Evolutionary conservation across 371 early-diverging fungal genomes (phyloP).

Genomic region (Zancudomyces culisetae): DNA sequence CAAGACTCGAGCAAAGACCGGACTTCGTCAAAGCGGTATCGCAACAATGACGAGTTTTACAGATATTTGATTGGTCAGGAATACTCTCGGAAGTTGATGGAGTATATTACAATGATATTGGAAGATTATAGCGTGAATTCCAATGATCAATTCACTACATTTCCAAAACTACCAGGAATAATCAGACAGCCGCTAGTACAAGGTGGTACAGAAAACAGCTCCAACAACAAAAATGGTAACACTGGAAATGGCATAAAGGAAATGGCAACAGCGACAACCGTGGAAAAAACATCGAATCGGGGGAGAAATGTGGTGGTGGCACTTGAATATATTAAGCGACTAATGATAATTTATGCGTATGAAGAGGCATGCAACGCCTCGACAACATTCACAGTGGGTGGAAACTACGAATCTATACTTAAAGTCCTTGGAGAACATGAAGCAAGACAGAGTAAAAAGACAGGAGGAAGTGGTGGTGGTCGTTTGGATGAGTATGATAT

Average conservation of each 20-base stretch:
- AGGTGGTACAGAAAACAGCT: slow-evolving; percentile 1
- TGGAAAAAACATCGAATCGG: too few species aligned
- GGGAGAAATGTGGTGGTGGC: too few species aligned
- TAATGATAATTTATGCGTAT: slow-evolving; percentile 49
- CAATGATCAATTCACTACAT: slow-evolving; percentile 8
- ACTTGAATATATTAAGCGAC: slow-evolving; percentile 55
- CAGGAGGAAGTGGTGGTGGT: slow-evolving; percentile 3
- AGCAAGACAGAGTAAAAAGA: background rate
- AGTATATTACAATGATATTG: slow-evolving; percentile 16
- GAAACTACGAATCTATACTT: background rate
- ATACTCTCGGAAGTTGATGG: slow-evolving; percentile 24
- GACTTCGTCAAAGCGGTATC: background rate
- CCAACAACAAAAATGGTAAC: too few species aligned
- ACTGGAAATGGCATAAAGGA: too few species aligned
- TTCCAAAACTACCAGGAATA: slow-evolving; percentile 20
- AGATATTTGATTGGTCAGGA: slow-evolving; percentile 18
- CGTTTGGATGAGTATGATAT: background rate
- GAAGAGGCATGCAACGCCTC: slow-evolving; percentile 24
- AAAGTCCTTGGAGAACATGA: slow-evolving; percentile 14
- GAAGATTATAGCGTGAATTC: slow-evolving; percentile 9
- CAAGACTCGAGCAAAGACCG: background rate
- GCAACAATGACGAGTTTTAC: slow-evolving; percentile 10
- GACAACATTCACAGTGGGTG: slow-evolving; percentile 2
- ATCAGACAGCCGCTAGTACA: slow-evolving; percentile 5
- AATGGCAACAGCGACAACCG: too few species aligned